These are phyloP conservation scores for Chrysoporthe cubensis DNA, from an alignment of 2,329 filamentous ascomycete genomes.

Conservation along the genomic window DNA sequence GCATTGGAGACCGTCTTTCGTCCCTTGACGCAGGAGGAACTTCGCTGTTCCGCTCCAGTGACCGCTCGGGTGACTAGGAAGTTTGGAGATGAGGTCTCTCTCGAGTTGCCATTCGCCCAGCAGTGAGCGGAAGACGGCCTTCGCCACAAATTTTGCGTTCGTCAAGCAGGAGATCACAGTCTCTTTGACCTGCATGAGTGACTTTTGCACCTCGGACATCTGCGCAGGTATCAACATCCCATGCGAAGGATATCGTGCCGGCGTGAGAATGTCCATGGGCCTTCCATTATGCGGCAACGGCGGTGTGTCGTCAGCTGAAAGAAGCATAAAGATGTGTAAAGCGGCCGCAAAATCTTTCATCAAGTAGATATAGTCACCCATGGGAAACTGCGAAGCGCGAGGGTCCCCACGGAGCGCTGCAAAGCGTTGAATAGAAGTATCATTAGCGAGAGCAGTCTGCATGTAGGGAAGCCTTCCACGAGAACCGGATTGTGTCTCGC, in stretches of 20 bases:
- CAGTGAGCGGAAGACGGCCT: conserved; percentile 71
- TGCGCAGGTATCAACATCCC: conserved; percentile 45
- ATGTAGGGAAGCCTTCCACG: conserved; percentile 33
- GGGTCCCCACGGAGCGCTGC: conserved; percentile 55
- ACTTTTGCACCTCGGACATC: conserved; percentile 45
- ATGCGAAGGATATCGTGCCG: conserved; percentile 55
- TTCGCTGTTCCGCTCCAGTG: conserved; percentile 66
- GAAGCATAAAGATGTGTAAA: conserved; percentile 53
- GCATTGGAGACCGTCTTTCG: conserved; percentile 52
- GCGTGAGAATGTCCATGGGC: conserved; percentile 59
- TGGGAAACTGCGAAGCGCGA: conserved; percentile 72
- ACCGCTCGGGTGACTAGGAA: conserved; percentile 65
- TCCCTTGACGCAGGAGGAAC: conserved; percentile 67
- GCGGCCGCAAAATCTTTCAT: conserved; percentile 71
- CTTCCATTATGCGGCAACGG: conserved; percentile 46
- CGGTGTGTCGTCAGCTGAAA: conserved; percentile 41
- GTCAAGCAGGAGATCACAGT: conserved; percentile 48
- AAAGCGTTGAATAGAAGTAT: conserved; percentile 51
- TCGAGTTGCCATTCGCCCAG: conserved; percentile 71
- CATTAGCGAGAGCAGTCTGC: conserved; percentile 45
- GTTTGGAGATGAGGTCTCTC: conserved; percentile 56
- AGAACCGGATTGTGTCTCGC: too few species aligned
- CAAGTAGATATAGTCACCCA: conserved; percentile 79
- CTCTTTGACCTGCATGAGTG: conserved; percentile 50
- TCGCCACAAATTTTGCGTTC: conserved; percentile 58